These are phyloP conservation scores for Candida argentea DNA, from an alignment of 805 yeast species.

Conservation along the genomic window DNA sequence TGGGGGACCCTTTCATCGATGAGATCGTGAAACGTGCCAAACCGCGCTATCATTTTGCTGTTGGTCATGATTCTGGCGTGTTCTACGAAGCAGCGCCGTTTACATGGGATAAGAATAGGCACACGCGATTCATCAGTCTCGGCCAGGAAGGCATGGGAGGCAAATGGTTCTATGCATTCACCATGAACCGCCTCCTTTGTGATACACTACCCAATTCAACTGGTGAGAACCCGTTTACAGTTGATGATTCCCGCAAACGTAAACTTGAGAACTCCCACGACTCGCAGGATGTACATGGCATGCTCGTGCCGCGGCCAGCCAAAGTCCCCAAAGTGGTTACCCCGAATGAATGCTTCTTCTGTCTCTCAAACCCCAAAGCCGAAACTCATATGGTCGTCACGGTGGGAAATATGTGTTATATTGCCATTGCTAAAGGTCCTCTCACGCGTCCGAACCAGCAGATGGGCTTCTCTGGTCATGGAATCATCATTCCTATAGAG, in stretches of 20 bases:
- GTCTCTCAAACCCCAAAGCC: conserved; percentile 68
- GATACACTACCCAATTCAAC: background rate
- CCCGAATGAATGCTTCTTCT: conserved; percentile 68
- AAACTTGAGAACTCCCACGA: background rate
- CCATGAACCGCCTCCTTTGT: conserved; percentile 11
- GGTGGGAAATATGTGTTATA: conserved; percentile 54
- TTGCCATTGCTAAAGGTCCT: conserved; percentile 85
- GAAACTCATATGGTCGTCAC: conserved; percentile 76
- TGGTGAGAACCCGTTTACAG: conserved; percentile 19
- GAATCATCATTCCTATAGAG: conserved; percentile 67
- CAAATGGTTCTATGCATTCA: conserved; percentile 71
- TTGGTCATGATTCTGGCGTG: conserved; percentile 38
- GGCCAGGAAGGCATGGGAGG: conserved; percentile 46
- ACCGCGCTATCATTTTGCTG: conserved; percentile 63
- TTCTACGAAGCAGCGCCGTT: conserved; percentile 51
- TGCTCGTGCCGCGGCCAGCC: conserved; percentile 3
- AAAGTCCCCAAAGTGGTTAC: conserved; percentile 33
- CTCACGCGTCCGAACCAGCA: conserved; percentile 41
- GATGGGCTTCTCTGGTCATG: conserved; percentile 67
- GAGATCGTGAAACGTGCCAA: conserved; percentile 28
- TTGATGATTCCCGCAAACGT: conserved; percentile 1
- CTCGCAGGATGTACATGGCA: background rate
- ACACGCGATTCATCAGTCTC: conserved; percentile 58
- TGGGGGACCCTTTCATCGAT: conserved; percentile 39
- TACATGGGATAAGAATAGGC: conserved; percentile 34